A percentile compares a stretch with the other conserved stretches of the same genome.
Evolutionary conservation across 495 filamentous ascomycete genomes (phyloP).

Genomic region (Penicillium roqueforti): DNA sequence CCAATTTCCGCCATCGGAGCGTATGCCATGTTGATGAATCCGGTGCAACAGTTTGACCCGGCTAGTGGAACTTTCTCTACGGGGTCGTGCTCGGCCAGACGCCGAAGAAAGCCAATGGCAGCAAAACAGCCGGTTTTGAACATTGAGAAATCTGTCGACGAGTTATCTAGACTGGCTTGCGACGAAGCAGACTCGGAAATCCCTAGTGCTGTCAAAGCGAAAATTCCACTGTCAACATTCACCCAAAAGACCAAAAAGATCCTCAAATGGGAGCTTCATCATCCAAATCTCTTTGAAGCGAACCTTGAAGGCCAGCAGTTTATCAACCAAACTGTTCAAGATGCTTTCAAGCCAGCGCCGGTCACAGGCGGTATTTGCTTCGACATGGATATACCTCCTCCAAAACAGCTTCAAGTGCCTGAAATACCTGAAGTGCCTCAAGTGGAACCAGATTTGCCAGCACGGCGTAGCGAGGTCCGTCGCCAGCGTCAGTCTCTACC

Average conservation of each 20-base stretch:
- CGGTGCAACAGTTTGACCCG: constrained; percentile 39
- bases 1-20: constrained; percentile 27
- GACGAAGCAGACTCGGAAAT: not conserved
- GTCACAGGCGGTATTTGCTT: constrained; percentile 36
- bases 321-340: constrained; percentile 35
- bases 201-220: not conserved
- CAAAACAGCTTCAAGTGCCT: not conserved
- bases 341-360: constrained; percentile 29
- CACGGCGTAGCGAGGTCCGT: constrained; percentile 1
- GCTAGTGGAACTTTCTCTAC: constrained; percentile 46
- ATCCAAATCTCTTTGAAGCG: constrained; percentile 29
- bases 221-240: constrained; percentile 12
- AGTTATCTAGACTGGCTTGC: constrained; percentile 21
- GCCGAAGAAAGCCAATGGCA: not conserved
- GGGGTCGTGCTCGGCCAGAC: constrained; percentile 16
- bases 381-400: constrained; percentile 19
- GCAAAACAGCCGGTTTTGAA: constrained; percentile 1
- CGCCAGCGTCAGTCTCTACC: not conserved
- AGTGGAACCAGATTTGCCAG: constrained; percentile 5
- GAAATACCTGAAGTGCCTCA: too few species aligned
- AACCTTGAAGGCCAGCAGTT: constrained; percentile 22
- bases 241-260: constrained; percentile 27
- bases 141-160: constrained; percentile 25
- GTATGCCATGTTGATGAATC: constrained; percentile 46
- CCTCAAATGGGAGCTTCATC: constrained; percentile 35